These are phyloP conservation scores for Apiotrichum laibachii DNA, from an alignment of 1,284 basidiomycete species.

Conservation along the genomic window DNA sequence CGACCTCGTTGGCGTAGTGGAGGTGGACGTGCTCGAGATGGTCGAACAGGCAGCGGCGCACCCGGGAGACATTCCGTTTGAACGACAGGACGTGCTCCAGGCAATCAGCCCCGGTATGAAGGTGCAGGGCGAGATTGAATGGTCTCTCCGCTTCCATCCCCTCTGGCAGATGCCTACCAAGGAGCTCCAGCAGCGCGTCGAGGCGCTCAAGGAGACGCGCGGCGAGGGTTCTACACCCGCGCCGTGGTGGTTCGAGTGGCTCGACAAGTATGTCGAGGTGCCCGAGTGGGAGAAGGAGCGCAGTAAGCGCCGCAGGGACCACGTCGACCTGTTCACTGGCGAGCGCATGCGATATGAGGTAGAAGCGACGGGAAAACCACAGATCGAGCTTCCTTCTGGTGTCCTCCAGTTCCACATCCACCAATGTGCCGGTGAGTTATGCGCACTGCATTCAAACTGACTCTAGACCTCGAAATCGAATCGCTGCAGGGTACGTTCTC, in stretches of 20 bases:
- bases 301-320: slow-evolving; percentile 40
- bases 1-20: slow-evolving; percentile 52
- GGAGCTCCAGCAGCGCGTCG: slow-evolving; percentile 27
- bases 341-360: slow-evolving; percentile 47
- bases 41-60: slow-evolving; percentile 34
- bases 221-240: slow-evolving; percentile 14
- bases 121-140: slow-evolving; percentile 38
- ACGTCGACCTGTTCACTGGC: slow-evolving; percentile 45
- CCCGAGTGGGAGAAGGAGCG: slow-evolving; percentile 46
- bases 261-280: slow-evolving; percentile 27
- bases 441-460: background rate
- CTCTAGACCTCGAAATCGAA: slow-evolving; percentile 43
- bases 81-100: slow-evolving; percentile 34
- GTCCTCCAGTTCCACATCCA: slow-evolving; percentile 50
- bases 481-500: slow-evolving; percentile 41
- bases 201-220: slow-evolving; percentile 6
- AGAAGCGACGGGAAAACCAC: slow-evolving; percentile 43
- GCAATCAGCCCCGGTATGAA: slow-evolving; percentile 40
- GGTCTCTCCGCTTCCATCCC: slow-evolving; percentile 47
- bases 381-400: slow-evolving; percentile 38
- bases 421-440: slow-evolving; percentile 40
- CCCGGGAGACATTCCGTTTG: slow-evolving; percentile 24
- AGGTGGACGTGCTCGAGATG: slow-evolving; percentile 49
- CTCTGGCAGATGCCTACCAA: slow-evolving; percentile 44
- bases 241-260: slow-evolving; percentile 38